Conservation (phyloP, 192 early-diverging fungal species). For the Rhizophagus clarus region DNA sequence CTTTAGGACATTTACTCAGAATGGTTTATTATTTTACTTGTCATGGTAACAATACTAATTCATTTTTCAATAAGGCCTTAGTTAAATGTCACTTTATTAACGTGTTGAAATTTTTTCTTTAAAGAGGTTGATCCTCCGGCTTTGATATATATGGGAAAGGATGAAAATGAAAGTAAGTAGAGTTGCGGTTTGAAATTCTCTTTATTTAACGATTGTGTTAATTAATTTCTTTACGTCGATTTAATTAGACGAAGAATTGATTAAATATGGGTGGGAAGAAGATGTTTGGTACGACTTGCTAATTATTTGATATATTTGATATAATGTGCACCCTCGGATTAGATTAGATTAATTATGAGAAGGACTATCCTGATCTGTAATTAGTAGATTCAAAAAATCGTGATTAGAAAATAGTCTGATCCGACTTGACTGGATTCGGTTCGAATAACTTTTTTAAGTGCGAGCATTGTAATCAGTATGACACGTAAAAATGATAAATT, state of each 20-base stretch:
- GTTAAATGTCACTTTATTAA: neutral
- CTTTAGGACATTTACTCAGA: neutral
- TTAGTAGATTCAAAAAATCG: too few species aligned
- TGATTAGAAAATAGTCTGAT: too few species aligned
- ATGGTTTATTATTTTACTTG: conserved; percentile 31
- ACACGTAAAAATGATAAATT: neutral
- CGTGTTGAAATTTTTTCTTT: neutral
- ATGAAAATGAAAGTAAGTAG: conserved; percentile 90
- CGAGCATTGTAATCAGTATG: neutral
- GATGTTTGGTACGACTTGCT: conserved; percentile 73
- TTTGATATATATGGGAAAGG: conserved; percentile 95
- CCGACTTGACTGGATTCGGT: neutral
- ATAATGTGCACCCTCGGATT: neutral
- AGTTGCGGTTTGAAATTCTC: neutral
- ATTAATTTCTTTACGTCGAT: neutral
- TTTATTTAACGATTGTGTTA: neutral
- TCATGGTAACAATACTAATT: conserved; percentile 1
- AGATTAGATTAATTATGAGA: neutral
- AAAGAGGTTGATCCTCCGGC: conserved; percentile 70
- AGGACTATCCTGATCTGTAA: too few species aligned
- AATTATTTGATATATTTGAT: neutral
- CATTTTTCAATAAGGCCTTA: neutral
- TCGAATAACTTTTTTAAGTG: neutral
- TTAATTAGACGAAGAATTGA: conserved; percentile 80
- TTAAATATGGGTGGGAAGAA: conserved; percentile 92